Base-by-base conservation (phyloP, 2,329 filamentous ascomycete species). In the Pyrenochaeta sp. region DNA sequence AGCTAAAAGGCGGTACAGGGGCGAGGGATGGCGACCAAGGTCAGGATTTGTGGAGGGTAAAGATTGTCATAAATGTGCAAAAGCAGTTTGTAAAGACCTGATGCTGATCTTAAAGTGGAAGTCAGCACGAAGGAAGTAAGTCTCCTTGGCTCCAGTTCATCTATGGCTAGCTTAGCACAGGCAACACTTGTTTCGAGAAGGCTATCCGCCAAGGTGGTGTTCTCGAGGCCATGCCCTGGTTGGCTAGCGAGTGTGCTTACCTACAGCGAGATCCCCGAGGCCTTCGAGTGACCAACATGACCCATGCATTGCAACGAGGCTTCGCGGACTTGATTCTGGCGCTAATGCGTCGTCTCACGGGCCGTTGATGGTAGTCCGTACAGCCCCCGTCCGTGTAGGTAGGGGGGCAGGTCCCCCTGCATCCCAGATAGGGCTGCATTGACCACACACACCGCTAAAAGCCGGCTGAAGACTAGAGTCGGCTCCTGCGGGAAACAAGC, bases 371-470 rank as follows among this genome's bases (percentile, higher is more conserved):
- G 49, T 50, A 49, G 53, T 51, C 54, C 42, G 47, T 63, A 60
- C 53, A 60, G 60, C 67, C 63, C 58, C 50, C 40, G 30, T 45
- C 48, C 40, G 48, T 55, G 51, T 55, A 45, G 45, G 49, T 54
- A 45, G 41, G 58, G n/a, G 64, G 40, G 56, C 54, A 53, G 45
- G 36, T 27, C 59, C 47, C n/a, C 57, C 51, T 61, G 59, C 48
- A 45, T 20, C 41, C 49, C 18, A 17, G 46, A 59, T 67, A 70
- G 61, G 66, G 66, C 67, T 70, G 65, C 64, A 66, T 61, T 44
- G 49, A 57, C 57, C 55, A 56, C n/a, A 58, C 65, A 62, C 67
- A 60, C 66, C 69, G 68, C 67, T 62, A 60, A 39, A 49, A 49
- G 47, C 45, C 29, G 49, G 30, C 45, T 47, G 50, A 51, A 57